These are phyloP conservation scores for Solanum etuberosum DNA, from an alignment of 257 asterid genomes.

Conservation along the genomic window DNA sequence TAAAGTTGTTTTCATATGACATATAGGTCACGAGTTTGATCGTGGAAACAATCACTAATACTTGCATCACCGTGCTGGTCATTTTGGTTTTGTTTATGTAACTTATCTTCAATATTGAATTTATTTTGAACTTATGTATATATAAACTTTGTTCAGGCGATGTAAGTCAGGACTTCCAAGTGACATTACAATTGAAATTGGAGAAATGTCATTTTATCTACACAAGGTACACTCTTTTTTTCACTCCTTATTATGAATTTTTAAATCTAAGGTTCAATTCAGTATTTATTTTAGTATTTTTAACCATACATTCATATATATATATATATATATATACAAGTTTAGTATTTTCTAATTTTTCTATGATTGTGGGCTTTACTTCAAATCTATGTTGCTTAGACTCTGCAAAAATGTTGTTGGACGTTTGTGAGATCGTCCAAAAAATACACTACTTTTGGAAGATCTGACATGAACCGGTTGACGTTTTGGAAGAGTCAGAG, in stretches of 20 bases:
- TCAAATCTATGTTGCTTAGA: not conserved
- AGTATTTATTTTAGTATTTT: no score
- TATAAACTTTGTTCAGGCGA: slow-evolving; percentile 31
- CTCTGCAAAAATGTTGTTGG: not conserved
- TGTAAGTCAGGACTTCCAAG: slow-evolving; percentile 75
- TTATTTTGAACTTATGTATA: not conserved
- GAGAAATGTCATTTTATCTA: slow-evolving; percentile 82
- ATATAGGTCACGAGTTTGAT: not conserved
- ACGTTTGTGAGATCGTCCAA: not conserved
- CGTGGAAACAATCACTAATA: not conserved
- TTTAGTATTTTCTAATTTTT: not conserved
- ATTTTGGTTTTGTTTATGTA: not conserved
- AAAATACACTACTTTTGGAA: not conserved
- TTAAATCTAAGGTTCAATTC: not conserved
- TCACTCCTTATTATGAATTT: not conserved
- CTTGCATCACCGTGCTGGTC: not conserved
- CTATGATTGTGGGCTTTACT: not conserved
- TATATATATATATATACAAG: not conserved
- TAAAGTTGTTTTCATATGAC: not conserved
- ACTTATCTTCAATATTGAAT: not conserved
- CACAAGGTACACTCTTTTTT: slow-evolving; percentile 50
- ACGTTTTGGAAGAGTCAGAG: not conserved
- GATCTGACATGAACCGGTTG: not conserved
- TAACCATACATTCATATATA: not conserved
- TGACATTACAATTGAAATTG: slow-evolving; percentile 65